Evolutionary conservation across 169 alveolate species (phyloP), one percentile per base, ranked within the genome.

Genomic region (Plasmodium berghei): DNA sequence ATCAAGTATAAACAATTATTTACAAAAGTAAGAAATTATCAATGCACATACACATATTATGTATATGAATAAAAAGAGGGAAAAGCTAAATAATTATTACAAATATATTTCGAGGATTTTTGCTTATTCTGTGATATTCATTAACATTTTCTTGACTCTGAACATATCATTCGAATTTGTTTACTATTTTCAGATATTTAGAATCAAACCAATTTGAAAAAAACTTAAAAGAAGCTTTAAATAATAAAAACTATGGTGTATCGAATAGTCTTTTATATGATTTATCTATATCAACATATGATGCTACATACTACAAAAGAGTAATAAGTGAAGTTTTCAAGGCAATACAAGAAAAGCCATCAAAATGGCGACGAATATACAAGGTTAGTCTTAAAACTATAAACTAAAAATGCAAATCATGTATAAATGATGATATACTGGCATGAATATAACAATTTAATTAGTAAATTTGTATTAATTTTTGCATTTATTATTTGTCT

Each of bases 121-220:
- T 14, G 6, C 46, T 8, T 49, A 34, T 34, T 34, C 5, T 34
- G 42, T 34, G 5, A 54, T 5, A 58, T 12, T 46, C 4, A 12
- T 45, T 48, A 22, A 20, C 4, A 34, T 63, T 14, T 22, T 24
- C 20, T 55, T 58, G 49, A 8, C 22, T 55, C 24, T 40, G 49
- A 12, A 34, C 55, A 16, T 3, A 0, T 49, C 1, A 34, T 45
- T 20, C 42, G 0, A 22, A 45, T 6, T 20, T n/a, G n/a, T 9
- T 14, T 28, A 45, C 22, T 9, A 1, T 54, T 72, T 52, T 9
- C 26, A 80, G 90, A 42, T 67, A 80, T 67, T 66, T 80, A 80
- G 90, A 80, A 59, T 80, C 90, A n/a, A 80, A 80, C 40, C 90
- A 80, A 26, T 80, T 80, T 42, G 90, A 80, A 54, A 80, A 80